Evolutionary conservation across 2,329 filamentous ascomycete species (phyloP), one percentile per base, ranked within the genome.

Genomic region (Apiospora aurea): DNA sequence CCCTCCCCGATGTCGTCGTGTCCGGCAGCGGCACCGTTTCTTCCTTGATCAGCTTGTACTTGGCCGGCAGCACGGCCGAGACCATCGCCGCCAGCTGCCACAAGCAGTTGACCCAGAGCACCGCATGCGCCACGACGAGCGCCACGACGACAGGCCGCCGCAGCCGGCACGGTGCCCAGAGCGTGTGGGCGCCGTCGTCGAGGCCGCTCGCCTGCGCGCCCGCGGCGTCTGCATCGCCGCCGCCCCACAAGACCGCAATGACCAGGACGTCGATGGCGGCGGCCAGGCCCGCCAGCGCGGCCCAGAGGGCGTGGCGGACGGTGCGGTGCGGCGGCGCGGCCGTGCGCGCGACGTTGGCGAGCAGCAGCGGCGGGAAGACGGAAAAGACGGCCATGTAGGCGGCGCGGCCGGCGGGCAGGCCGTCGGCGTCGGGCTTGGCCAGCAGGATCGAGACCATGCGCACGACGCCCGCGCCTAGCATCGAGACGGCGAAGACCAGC

Each of bases 401-500:
- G 47, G 18, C 21, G 47, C 47, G 21, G 18, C 47, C 4, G 1
- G 47, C 2, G 8, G 21, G 47, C 21, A 49, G 21, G 5, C 47
- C 47, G 18, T 49, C 47, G 2, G 18, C 21, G 21, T 49, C 44
- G 72, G 26, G 69, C 68, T 24, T 72, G 26, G 67, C 72, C 72
- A 44, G 73, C 7, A 13, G 69, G 72, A 26, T 51, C 66, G 57
- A 75, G 70, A 0, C 76, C 44, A 47, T 47, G 44, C 14, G 76
- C 34, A 77, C 75, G 21, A 71, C 67, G 26, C 72, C 72, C 18
- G 74, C 73, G 34, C 61, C 72, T n/a, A 75, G 70, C 74, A 75
- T 77, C 7, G 75, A 69, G 41, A 75, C 71, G 21, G 73, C 41
- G 61, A 77, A 77, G 10, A 78, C 24, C 16, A 76, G 71, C n/a